A percentile compares a stretch with the other conserved stretches of the same genome.
Conservation (phyloP, 176 grass and related monocot genomes). For the Hordeum marinum region DNA sequence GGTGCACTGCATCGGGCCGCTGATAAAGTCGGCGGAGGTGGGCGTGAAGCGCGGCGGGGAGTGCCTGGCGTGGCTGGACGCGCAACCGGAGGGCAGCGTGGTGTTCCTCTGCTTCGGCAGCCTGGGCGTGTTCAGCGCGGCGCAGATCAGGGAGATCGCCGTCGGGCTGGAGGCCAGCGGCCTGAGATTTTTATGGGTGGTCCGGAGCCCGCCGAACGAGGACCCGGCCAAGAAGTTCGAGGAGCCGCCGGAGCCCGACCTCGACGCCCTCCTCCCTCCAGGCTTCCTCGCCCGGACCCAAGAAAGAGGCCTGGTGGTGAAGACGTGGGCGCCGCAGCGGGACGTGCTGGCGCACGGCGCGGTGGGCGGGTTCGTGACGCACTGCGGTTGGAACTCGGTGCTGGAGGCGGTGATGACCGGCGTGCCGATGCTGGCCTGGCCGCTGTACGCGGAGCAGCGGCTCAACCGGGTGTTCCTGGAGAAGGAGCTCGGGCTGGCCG, state of each 20-base stretch:
- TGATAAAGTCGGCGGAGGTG: not conserved
- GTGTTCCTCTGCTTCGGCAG: not conserved
- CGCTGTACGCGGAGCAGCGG: slow-evolving; percentile 33
- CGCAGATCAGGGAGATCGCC: not conserved
- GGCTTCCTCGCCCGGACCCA: not conserved
- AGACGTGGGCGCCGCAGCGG: not conserved
- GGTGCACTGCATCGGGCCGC: not conserved
- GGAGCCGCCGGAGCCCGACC: not conserved
- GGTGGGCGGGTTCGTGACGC: slow-evolving; percentile 36
- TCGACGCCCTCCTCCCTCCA: not conserved
- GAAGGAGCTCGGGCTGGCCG: not conserved
- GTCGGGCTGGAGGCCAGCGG: not conserved
- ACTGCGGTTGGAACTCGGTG: slow-evolving; percentile 43
- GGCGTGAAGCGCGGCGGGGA: not conserved
- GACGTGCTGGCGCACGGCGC: slow-evolving; percentile 29
- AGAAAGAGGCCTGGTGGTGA: not conserved
- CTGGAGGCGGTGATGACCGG: slow-evolving; percentile 18
- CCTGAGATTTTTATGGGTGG: not conserved
- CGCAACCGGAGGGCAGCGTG: not conserved
- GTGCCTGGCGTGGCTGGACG: not conserved
- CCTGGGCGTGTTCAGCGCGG: not conserved
- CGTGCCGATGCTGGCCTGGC: slow-evolving; percentile 41
- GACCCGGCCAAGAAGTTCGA: not conserved
- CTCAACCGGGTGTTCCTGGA: not conserved
- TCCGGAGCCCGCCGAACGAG: not conserved